phyloP scores from a whole-genome alignment of 208 protist species.

The Leishmania major region DNA sequence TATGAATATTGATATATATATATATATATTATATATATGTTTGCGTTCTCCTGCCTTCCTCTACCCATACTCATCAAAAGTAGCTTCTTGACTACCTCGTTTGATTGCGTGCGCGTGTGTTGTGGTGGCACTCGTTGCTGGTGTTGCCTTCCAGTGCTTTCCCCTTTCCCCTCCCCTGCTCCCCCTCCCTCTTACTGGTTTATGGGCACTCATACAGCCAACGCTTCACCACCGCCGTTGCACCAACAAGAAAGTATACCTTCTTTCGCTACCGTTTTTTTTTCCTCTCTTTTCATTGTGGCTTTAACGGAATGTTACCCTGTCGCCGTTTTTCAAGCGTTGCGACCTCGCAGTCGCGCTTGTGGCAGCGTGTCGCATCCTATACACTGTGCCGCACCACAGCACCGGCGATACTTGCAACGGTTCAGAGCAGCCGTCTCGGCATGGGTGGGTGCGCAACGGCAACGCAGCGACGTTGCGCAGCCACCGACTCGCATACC shows the following conservation, averaged over 20 bases:
- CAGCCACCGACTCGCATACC: conserved; percentile 41
- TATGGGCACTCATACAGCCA: not conserved
- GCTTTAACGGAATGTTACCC: not conserved
- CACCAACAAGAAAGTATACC: not conserved
- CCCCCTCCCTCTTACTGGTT: not conserved
- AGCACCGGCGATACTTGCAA: not conserved
- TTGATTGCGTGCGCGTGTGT: not conserved
- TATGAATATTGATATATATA: no score
- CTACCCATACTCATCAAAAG: not conserved
- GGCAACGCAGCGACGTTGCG: conserved; percentile 16
- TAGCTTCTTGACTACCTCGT: not conserved
- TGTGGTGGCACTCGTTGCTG: not conserved
- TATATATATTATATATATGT: not conserved
- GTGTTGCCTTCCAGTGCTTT: not conserved
- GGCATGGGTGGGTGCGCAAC: not conserved
- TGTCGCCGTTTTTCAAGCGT: not conserved
- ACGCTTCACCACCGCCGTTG: not conserved
- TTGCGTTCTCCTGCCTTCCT: not conserved
- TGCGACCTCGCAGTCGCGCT: not conserved
- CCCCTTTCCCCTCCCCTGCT: not conserved
- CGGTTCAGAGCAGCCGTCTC: not conserved
- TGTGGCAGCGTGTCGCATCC: not conserved
- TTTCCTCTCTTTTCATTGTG: not conserved
- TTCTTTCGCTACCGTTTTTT: not conserved
- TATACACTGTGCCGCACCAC: conserved; percentile 1